phyloP scores from a whole-genome alignment of 257 asterid species.

The Cruciata laevipes region DNA sequence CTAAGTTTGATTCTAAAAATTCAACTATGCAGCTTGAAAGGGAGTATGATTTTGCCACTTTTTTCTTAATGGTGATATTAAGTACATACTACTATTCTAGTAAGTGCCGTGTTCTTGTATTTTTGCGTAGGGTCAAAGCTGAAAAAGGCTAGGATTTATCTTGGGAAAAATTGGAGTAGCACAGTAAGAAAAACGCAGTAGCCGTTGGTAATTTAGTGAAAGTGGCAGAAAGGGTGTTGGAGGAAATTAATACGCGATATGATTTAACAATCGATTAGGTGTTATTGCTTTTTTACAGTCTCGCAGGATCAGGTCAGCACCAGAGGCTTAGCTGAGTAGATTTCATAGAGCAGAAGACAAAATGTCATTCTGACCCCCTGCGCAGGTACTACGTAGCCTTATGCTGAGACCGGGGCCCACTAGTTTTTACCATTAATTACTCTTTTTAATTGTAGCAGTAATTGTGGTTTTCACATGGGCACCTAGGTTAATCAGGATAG shows the following conservation, averaged over 20 bases:
- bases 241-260: constrained; percentile 26
- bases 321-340: constrained; percentile 41
- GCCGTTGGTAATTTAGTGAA: constrained; percentile 14
- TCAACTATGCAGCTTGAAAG: too few species aligned
- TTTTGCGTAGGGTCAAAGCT: neutral
- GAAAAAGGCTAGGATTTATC: neutral
- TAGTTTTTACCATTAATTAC: neutral
- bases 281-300: constrained; percentile 21
- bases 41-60: too few species aligned
- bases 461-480: constrained; percentile 17
- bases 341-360: constrained; percentile 44
- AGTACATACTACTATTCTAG: too few species aligned
- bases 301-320: constrained; percentile 23
- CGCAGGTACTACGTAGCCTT: constrained; percentile 24
- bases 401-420: constrained; percentile 24
- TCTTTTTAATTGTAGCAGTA: neutral
- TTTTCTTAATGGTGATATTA: too few species aligned
- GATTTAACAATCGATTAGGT: constrained; percentile 44
- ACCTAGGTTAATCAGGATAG: constrained; percentile 14
- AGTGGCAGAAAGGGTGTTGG: constrained; percentile 9
- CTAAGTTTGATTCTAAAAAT: too few species aligned
- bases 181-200: neutral
- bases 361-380: constrained; percentile 38
- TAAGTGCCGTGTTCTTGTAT: too few species aligned
- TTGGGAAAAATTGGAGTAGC: neutral